These are phyloP conservation scores for Conringia planisiliqua DNA, from an alignment of 345 rosid species.

Conservation along the genomic window DNA sequence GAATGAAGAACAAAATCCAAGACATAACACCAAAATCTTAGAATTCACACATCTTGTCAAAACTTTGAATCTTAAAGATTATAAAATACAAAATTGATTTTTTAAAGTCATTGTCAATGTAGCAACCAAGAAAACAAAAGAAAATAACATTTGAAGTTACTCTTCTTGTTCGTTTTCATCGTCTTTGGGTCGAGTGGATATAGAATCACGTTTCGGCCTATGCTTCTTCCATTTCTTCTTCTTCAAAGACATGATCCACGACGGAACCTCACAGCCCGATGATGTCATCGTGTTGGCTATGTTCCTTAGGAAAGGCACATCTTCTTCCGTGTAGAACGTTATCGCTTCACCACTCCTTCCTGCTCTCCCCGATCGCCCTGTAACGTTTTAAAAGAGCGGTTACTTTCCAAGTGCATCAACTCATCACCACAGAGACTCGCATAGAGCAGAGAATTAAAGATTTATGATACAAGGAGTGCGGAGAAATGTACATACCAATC, in stretches of 20 bases:
- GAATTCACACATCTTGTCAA: background rate
- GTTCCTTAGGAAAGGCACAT: slow-evolving; percentile 68
- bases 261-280: slow-evolving; percentile 92
- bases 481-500: slow-evolving; percentile 56
- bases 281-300: slow-evolving; percentile 80
- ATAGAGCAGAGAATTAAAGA: background rate
- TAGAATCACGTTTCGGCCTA: slow-evolving; percentile 66
- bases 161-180: slow-evolving; percentile 19
- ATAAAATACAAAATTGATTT: background rate
- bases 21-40: background rate
- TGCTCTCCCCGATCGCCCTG: slow-evolving; percentile 92
- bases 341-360: slow-evolving; percentile 90
- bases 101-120: background rate
- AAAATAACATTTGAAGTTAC: background rate
- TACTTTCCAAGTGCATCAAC: background rate
- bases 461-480: background rate
- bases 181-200: slow-evolving; percentile 61
- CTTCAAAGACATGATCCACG: slow-evolving; percentile 68
- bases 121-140: background rate
- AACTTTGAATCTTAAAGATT: background rate
- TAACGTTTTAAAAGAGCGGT: background rate
- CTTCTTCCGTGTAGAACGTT: slow-evolving; percentile 78
- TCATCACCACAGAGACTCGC: background rate
- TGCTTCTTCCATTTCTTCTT: slow-evolving; percentile 83
- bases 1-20: background rate